A percentile compares a stretch with the other conserved stretches of the same genome.
Conservation (phyloP, 2,329 filamentous ascomycete species). For the Blumeria hordei region DNA sequence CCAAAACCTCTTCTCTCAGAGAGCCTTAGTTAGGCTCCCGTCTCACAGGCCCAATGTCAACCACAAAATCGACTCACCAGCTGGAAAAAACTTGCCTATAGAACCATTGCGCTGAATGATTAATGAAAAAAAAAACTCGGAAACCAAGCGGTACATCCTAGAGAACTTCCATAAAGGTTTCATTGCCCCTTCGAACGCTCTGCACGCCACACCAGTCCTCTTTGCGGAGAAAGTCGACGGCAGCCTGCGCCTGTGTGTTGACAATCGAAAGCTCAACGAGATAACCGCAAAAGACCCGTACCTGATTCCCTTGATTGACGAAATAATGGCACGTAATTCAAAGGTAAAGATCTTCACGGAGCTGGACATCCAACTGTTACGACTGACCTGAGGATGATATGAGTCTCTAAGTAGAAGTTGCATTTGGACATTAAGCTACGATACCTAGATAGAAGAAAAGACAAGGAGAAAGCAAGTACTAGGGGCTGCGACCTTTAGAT, state of each 20-base stretch:
- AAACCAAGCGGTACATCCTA: too few species aligned
- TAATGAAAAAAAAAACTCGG: too few species aligned
- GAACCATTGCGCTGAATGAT: too few species aligned
- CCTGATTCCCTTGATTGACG: background rate
- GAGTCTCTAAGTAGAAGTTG: background rate
- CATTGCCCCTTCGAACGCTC: background rate
- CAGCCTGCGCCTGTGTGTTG: background rate
- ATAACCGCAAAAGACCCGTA: background rate
- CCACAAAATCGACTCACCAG: too few species aligned
- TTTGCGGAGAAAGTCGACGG: background rate
- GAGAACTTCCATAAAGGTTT: background rate
- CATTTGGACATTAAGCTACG: too few species aligned
- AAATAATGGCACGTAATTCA: background rate
- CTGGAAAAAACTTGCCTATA: too few species aligned
- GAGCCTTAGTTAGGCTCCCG: too few species aligned
- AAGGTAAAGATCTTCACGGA: background rate
- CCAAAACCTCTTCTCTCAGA: too few species aligned
- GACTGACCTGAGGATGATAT: background rate
- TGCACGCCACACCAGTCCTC: background rate
- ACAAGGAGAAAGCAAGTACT: too few species aligned
- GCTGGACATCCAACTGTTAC: background rate
- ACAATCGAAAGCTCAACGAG: slow-evolving; percentile 1
- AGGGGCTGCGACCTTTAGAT: too few species aligned
- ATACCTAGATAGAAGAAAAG: too few species aligned
- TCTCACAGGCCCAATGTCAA: too few species aligned